These are phyloP conservation scores for Phascolomyces articulosus DNA, from an alignment of 371 early-diverging fungal genomes.

Conservation along the genomic window DNA sequence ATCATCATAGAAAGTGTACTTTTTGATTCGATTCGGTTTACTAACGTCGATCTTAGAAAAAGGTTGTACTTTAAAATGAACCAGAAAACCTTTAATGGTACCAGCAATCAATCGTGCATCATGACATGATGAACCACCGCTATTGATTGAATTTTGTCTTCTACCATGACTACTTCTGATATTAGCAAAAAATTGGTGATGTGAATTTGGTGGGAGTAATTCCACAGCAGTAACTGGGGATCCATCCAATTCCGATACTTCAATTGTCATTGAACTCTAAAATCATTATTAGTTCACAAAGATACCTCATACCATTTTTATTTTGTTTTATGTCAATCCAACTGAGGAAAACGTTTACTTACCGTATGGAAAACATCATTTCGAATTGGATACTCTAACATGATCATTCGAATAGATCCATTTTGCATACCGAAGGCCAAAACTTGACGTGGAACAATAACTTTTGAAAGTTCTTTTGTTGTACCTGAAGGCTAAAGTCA, in stretches of 20 bases:
- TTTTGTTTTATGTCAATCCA: not conserved
- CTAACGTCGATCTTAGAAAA: not conserved
- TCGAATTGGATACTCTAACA: not conserved
- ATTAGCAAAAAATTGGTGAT: no score
- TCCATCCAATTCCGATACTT: not conserved
- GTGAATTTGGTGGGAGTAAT: not conserved
- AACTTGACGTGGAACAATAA: not conserved
- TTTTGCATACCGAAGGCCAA: constrained; percentile 2
- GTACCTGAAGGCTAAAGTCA: not conserved
- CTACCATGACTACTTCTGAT: no score
- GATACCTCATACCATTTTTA: not conserved
- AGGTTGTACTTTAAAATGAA: not conserved
- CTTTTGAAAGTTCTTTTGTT: not conserved
- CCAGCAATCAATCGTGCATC: not conserved
- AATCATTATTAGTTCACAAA: no score
- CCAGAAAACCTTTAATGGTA: not conserved
- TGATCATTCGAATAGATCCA: not conserved
- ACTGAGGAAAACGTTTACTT: not conserved
- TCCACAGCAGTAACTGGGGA: not conserved
- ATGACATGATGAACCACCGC: not conserved
- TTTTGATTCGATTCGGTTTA: not conserved
- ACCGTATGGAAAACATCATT: not conserved
- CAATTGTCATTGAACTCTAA: not conserved
- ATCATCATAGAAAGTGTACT: not conserved
- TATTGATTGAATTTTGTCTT: no score